A percentile compares a stretch with the other conserved stretches of the same genome.
These are phyloP conservation scores for Lactarius quietus DNA, from an alignment of 768 basidiomycete genomes.

Conservation along the genomic window DNA sequence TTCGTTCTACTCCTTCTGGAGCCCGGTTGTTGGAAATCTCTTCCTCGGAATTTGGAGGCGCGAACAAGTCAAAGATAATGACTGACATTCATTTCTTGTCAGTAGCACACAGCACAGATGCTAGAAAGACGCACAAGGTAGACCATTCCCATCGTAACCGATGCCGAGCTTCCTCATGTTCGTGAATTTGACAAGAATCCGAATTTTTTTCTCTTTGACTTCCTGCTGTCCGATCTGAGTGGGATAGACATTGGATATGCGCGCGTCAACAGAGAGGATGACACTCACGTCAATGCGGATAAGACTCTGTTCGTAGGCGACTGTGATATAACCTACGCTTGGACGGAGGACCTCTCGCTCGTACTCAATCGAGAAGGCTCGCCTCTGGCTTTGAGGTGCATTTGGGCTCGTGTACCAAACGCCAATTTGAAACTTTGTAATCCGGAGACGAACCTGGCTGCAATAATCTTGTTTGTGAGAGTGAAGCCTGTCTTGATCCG, in stretches of 20 bases:
- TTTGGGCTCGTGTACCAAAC: conserved; percentile 41
- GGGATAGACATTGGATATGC: background rate
- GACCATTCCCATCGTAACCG: conserved; percentile 12
- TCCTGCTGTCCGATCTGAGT: conserved; percentile 19
- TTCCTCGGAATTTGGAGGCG: conserved; percentile 61
- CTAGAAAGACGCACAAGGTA: conserved; percentile 7
- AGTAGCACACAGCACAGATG: background rate
- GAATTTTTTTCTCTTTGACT: conserved; percentile 7
- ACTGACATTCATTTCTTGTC: background rate
- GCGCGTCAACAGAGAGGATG: background rate
- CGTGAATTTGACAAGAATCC: conserved; percentile 18
- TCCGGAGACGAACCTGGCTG: conserved; percentile 44
- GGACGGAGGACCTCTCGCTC: conserved; percentile 45
- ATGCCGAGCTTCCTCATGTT: conserved; percentile 22
- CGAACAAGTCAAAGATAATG: conserved; percentile 19
- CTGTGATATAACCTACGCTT: conserved; percentile 51
- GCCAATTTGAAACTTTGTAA: conserved; percentile 67
- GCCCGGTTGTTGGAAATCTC: conserved; percentile 53
- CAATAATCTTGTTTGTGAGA: conserved; percentile 34
- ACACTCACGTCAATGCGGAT: conserved; percentile 55
- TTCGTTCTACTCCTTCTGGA: conserved; percentile 39
- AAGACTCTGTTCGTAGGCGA: conserved; percentile 67
- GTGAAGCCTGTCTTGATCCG: conserved; percentile 32
- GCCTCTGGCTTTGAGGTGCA: conserved; percentile 26
- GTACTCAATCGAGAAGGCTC: conserved; percentile 66